Base-by-base conservation (phyloP, 768 basidiomycete genomes). In the Hysterangium stoloniferum region DNA sequence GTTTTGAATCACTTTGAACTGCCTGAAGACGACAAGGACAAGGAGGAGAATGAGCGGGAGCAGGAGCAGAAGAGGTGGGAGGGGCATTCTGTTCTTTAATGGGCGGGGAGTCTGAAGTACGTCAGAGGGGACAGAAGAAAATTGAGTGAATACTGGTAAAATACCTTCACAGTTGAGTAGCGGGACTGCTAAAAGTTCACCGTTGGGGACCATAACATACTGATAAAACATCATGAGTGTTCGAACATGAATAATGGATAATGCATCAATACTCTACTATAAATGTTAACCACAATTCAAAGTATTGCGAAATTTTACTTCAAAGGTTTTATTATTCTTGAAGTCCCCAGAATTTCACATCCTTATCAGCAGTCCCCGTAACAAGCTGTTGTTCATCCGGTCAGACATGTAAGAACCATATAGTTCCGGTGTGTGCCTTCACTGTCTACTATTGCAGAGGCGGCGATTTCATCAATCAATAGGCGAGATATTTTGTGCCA, bases 281-380 rank as follows among this genome's bases (percentile, higher is more conserved):
- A 28, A 45, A n/a, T n/a, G 17, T 38, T n/a, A 12, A 33, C 38
- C 82, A 49, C n/a, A n/a, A n/a, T 76, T 74, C 12, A 72, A 65
- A 13, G 71, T 68, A 46, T 77, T 78, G 57, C 71, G 68, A n/a
- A n/a, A n/a, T n/a, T n/a, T n/a, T n/a, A n/a, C n/a, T n/a, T n/a
- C n/a, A n/a, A n/a, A n/a, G n/a, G n/a, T n/a, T n/a, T n/a, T n/a
- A n/a, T n/a, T n/a, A n/a, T n/a, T n/a, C n/a, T 57, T 88, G 80
- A 52, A 98, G 79, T 53, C 93, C 85, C 95, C 95, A 99, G 66
- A 98, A 97, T 65, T 97, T 98, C 59, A 98, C 82, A 61, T 96
- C 91, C 66, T 96, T 96, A 66, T 98, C 95, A 6, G 92, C 95
- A 58, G 89, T 83, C 1, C 94, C 95, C 51, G 84, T 94, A 25